These are phyloP conservation scores for Terana coerulea DNA, from an alignment of 768 basidiomycete species.

Conservation along the genomic window DNA sequence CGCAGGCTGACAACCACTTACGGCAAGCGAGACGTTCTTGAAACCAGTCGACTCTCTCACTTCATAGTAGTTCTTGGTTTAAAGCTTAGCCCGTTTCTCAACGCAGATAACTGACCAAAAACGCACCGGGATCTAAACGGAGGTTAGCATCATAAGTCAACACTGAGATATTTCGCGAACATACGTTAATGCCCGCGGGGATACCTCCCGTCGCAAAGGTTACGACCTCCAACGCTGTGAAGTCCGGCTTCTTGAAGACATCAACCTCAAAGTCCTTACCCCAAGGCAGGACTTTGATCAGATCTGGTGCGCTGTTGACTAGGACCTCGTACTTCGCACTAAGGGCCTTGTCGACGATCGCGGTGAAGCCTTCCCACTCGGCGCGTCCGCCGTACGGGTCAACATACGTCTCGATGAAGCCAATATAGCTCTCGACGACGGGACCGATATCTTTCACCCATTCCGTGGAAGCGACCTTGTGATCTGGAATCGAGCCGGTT, in stretches of 20 bases:
- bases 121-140: slow-evolving; percentile 57
- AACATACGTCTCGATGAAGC: slow-evolving; percentile 76
- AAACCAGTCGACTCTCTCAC: slow-evolving; percentile 79
- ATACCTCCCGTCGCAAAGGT: slow-evolving; percentile 88
- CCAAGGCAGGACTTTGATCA: slow-evolving; percentile 84
- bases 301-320: slow-evolving; percentile 70
- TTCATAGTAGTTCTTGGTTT: slow-evolving; percentile 70
- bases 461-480: slow-evolving; percentile 69
- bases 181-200: slow-evolving; percentile 80
- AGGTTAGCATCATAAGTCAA: slow-evolving; percentile 2
- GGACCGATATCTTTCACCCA: slow-evolving; percentile 91
- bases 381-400: slow-evolving; percentile 91
- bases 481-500: slow-evolving; percentile 74
- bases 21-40: slow-evolving; percentile 85
- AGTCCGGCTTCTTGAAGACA: slow-evolving; percentile 81
- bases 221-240: slow-evolving; percentile 80
- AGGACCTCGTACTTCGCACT: slow-evolving; percentile 79
- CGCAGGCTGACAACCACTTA: slow-evolving; percentile 31
- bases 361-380: slow-evolving; percentile 95
- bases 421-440: slow-evolving; percentile 85
- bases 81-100: neutral
- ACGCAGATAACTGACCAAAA: neutral
- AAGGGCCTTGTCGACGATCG: slow-evolving; percentile 81
- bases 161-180: slow-evolving; percentile 17
- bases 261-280: slow-evolving; percentile 48